Percentiles rank a stretch among this genome's conserved stretches.
Evolutionary conservation across 768 basidiomycete species (phyloP).

Genomic region (Guyanaporus albipodus): DNA sequence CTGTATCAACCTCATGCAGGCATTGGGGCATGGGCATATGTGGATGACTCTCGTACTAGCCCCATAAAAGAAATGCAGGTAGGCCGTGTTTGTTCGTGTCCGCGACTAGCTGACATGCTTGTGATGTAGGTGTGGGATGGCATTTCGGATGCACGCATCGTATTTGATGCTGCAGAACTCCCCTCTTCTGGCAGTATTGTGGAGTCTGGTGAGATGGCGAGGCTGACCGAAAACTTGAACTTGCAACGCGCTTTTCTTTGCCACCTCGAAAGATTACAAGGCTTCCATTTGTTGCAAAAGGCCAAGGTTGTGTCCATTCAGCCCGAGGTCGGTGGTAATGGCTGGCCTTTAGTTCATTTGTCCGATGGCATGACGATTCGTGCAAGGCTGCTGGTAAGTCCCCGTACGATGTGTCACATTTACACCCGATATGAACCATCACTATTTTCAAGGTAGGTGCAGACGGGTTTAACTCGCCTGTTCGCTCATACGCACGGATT

Average conservation of each 20-base stretch:
- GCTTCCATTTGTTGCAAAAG: conserved; percentile 65
- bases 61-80: conserved; percentile 87
- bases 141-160: conserved; percentile 72
- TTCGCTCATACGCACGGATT: conserved; percentile 81
- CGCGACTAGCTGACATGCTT: not conserved
- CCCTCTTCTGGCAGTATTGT: conserved; percentile 24
- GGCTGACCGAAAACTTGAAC: conserved; percentile 89
- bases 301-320: conserved; percentile 71
- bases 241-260: conserved; percentile 81
- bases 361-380: conserved; percentile 63
- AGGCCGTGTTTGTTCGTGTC: conserved; percentile 9
- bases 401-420: not conserved
- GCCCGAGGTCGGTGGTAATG: conserved; percentile 41
- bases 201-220: conserved; percentile 58
- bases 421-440: not conserved
- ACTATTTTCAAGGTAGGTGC: conserved; percentile 69
- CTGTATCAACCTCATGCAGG: conserved; percentile 38
- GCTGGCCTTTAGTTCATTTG: conserved; percentile 79
- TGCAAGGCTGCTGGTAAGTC: conserved; percentile 69
- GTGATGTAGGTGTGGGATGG: conserved; percentile 84
- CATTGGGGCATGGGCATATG: conserved; percentile 79
- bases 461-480: conserved; percentile 93
- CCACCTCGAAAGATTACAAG: conserved; percentile 48
- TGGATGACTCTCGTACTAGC: conserved; percentile 64
- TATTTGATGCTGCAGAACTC: conserved; percentile 56